These are phyloP conservation scores for Metrosideros polymorpha DNA, from an alignment of 441 rosid genomes.

Conservation along the genomic window DNA sequence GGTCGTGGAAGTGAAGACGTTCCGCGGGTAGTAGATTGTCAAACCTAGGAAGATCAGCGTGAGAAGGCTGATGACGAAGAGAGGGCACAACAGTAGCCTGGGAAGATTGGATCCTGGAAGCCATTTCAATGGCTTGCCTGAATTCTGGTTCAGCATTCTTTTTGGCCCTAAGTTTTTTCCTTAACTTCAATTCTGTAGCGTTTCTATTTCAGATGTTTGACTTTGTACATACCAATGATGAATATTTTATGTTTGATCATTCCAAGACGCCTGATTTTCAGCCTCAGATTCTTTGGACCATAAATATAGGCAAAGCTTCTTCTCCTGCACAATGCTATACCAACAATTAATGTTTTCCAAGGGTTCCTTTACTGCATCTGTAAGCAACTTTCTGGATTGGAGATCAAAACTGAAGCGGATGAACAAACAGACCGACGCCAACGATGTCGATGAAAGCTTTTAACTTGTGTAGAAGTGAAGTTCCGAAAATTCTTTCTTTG, in stretches of 20 bases:
- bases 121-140: slow-evolving; percentile 16
- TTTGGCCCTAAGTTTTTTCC: not conserved
- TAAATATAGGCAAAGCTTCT: not conserved
- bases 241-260: not conserved
- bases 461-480: not conserved
- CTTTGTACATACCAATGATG: not conserved
- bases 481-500: not conserved
- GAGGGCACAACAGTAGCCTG: slow-evolving; percentile 10
- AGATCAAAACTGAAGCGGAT: not conserved
- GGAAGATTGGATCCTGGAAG: slow-evolving; percentile 14
- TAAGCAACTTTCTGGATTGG: not conserved
- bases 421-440: not conserved
- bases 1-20: slow-evolving; percentile 4
- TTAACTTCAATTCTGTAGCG: not conserved
- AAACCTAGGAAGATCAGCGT: slow-evolving; percentile 13
- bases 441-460: not conserved
- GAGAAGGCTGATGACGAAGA: slow-evolving; percentile 18
- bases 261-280: slow-evolving; percentile 10
- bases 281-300: not conserved
- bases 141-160: slow-evolving; percentile 25
- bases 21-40: slow-evolving; percentile 9
- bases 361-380: not conserved
- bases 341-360: not conserved
- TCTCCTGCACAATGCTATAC: not conserved
- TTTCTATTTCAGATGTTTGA: not conserved